These are phyloP conservation scores for Exophiala sp. DNA, from an alignment of 2,329 filamentous ascomycete genomes.

Conservation along the genomic window DNA sequence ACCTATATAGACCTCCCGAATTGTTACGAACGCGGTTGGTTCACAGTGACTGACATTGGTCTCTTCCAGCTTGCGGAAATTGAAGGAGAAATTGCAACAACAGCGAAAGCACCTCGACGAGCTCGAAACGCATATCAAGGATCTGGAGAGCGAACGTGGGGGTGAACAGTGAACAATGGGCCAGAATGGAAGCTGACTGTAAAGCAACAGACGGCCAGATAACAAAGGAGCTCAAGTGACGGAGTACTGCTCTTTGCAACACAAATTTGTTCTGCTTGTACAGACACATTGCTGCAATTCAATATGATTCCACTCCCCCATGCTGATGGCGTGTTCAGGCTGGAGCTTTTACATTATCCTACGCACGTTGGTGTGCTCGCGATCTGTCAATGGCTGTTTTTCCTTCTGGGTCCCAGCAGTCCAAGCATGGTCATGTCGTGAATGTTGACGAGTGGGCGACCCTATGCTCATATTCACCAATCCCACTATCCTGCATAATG, in stretches of 20 bases:
- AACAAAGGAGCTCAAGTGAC: no score
- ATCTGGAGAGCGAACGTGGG: conserved; percentile 69
- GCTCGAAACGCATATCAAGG: conserved; percentile 83
- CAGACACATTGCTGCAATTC: not conserved
- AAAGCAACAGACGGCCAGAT: not conserved
- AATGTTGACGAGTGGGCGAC: no score
- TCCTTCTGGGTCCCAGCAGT: no score
- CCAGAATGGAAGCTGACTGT: not conserved
- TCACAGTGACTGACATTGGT: not conserved
- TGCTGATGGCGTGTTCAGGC: not conserved
- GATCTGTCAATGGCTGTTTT: no score
- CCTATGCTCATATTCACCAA: no score
- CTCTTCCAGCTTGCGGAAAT: conserved; percentile 57
- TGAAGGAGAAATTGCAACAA: conserved; percentile 66
- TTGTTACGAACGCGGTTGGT: not conserved
- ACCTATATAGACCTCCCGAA: no score
- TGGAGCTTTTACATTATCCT: no score
- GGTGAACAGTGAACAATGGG: conserved; percentile 50
- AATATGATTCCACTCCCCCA: not conserved
- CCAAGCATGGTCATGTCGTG: no score
- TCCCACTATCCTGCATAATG: not conserved
- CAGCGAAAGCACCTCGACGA: conserved; percentile 82
- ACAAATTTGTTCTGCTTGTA: not conserved
- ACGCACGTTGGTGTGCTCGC: no score
- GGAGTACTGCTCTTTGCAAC: no score